Base-by-base conservation (phyloP, 192 early-diverging fungal genomes). In the Funneliformis mosseae region DNA sequence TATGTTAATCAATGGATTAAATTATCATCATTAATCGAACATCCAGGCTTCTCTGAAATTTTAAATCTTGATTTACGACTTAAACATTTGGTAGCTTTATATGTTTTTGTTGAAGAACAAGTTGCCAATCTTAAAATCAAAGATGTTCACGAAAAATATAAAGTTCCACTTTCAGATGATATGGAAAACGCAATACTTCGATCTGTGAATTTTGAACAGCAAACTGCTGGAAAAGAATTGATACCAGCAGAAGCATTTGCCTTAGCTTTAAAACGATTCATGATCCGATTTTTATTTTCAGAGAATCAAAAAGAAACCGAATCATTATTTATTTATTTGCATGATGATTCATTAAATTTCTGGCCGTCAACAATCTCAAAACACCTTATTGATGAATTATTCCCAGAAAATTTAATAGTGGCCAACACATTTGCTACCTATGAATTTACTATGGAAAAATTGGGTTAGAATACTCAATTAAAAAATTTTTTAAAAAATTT, bases 81-180 rank as follows among this genome's bases (percentile, higher is more conserved):
- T 18, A 71, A 39, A 27, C 79, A 80, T 16, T 14, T 80, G 7
- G 71, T 80, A 4, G 67, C 79, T 33, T 33, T 80, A 60, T 80
- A 80, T 46, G 79, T 74, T 18, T 28, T 71, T 1, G 39, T 73
- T 23, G 79, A 80, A 48, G 46, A 80, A 27, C 42, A 60, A 59
- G 79, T 80, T 8, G 67, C 46, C 14, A 18, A 66, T 25, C 28
- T 60, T n/a, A 16, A 23, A 42, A 28, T 80, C 12, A 23, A 74
- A 41, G 60, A 16, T 33, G 61, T 80, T 16, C 25, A 69, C 8
- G 63, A 76, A 25, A 76, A 69, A 62, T 80, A 80, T 41, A 80
- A 55, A 14, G 23, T 8, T 4, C 0, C 3, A 60, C 71, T 80
- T 23, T 28, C 74, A n/a, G 4, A 1, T 5, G 79, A 76, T 3